These are phyloP conservation scores for Leishmania tropica DNA, from an alignment of 208 protist genomes.

Conservation along the genomic window DNA sequence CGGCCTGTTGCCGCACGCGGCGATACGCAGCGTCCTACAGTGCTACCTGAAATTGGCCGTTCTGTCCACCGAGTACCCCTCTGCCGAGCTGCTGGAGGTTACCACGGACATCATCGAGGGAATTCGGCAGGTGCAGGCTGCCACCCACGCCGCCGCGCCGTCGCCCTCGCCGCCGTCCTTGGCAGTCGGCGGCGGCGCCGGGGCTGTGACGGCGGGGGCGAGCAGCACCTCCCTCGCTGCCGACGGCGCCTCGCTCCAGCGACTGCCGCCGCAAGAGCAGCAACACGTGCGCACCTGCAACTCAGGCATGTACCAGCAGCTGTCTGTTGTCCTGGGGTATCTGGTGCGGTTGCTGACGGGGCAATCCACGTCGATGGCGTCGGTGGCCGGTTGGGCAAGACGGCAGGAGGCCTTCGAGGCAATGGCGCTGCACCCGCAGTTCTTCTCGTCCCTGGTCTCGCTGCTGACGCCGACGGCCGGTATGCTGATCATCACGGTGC, in stretches of 20 bases:
- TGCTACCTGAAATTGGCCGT: constrained; percentile 71
- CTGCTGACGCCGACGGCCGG: constrained; percentile 68
- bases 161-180: neutral
- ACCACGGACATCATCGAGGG: constrained; percentile 59
- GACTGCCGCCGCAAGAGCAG: constrained; percentile 78
- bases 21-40: constrained; percentile 81
- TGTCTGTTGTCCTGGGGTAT: constrained; percentile 62
- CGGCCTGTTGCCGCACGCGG: constrained; percentile 73
- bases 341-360: constrained; percentile 59
- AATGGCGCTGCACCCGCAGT: constrained; percentile 45
- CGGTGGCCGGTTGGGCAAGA: constrained; percentile 3
- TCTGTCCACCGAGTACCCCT: constrained; percentile 29
- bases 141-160: constrained; percentile 21
- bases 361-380: neutral
- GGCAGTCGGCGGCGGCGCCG: neutral
- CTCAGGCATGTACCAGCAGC: constrained; percentile 87
- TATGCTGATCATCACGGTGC: constrained; percentile 63
- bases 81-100: constrained; percentile 36
- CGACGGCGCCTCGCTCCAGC: constrained; percentile 41
- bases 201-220: constrained; percentile 1
- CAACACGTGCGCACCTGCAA: constrained; percentile 84
- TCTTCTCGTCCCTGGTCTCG: constrained; percentile 71
- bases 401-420: constrained; percentile 40
- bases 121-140: constrained; percentile 51
- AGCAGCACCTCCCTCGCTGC: constrained; percentile 19